Percentiles rank a stretch among this genome's conserved stretches.
phyloP scores from a whole-genome alignment of 2,329 filamentous ascomycete genomes.

The Cladosporium velox region DNA sequence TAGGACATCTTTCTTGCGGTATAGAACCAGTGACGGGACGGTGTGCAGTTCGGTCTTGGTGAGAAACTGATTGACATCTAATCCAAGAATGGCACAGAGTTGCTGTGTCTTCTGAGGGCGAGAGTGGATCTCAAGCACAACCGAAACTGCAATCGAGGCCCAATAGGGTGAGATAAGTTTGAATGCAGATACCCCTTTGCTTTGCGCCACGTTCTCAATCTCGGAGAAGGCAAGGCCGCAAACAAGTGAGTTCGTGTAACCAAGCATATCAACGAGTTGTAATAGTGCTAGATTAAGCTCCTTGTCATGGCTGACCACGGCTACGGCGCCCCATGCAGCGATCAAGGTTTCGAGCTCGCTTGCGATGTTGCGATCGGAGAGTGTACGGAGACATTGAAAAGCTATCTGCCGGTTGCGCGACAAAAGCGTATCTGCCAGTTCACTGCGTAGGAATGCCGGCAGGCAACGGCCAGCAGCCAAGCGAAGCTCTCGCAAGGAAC shows the following conservation, averaged over 20 bases:
- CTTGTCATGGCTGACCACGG: conserved; percentile 71
- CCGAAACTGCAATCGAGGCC: conserved; percentile 77
- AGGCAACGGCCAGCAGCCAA: conserved; percentile 68
- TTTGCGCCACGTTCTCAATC: conserved; percentile 70
- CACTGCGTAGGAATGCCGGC: conserved; percentile 61
- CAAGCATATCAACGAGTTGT: conserved; percentile 82
- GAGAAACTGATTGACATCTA: conserved; percentile 73
- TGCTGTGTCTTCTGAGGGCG: conserved; percentile 80
- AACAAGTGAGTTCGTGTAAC: conserved; percentile 76
- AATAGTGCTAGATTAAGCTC: conserved; percentile 85
- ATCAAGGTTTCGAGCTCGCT: conserved; percentile 81
- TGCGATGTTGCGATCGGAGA: conserved; percentile 69
- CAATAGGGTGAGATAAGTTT: conserved; percentile 81
- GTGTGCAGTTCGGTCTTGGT: conserved; percentile 76
- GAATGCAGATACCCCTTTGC: conserved; percentile 57
- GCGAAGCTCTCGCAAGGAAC: conserved; percentile 81
- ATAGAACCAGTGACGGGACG: conserved; percentile 81
- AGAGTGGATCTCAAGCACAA: conserved; percentile 77
- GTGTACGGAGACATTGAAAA: conserved; percentile 68
- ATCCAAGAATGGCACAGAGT: conserved; percentile 77
- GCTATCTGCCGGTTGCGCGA: conserved; percentile 68
- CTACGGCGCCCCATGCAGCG: conserved; percentile 82
- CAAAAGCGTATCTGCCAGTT: conserved; percentile 51
- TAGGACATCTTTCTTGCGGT: conserved; percentile 75
- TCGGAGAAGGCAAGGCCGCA: conserved; percentile 83